Base-by-base conservation (phyloP, 768 basidiomycete genomes). In the Lactarius hatsudake region DNA sequence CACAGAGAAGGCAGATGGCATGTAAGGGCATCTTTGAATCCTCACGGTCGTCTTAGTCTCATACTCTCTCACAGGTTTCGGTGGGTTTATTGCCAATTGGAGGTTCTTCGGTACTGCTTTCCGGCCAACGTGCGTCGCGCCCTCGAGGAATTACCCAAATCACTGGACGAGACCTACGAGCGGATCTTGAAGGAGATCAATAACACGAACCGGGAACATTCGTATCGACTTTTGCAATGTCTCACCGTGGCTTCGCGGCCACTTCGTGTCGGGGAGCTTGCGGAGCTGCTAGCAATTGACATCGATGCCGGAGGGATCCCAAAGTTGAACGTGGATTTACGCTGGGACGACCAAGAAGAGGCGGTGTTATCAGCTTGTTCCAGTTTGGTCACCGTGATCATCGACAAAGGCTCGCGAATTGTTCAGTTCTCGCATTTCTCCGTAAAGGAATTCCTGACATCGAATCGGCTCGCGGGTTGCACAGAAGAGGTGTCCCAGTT, bases 81-180 rank as follows among this genome's bases (percentile, higher is more conserved):
- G 23, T 64, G 56, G 56, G 57, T 64, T 7, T 48, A 9, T 28
- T 64, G 63, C 42, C 63, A 64, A 36, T 36, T 64, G 15, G 43
- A 64, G 20, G n/a, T 36, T 0, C 56, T 64, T 4, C 34, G 63
- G 10, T 56, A 36, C 7, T 64, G 63, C n/a, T n/a, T 64, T 26
- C 56, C 57, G 0, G 8, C 55, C 0, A 56, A 42, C 8, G 12
- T 63, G 20, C 53, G 40, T 38, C 20, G 12, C 4, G 5, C 23
- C 12, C 62, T 63, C 18, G 28, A 40, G 5, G 62, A 43, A 55
- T 63, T 63, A 6, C 54, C 62, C 5, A 28, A 32, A 28, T 55
- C 53, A 2, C 28, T 63, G 38, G 62, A 63, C 10, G 62, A 43
- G 38, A 63, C 62, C 0, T 63, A 63, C 23, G 17, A 42, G 20